A percentile compares a stretch with the other conserved stretches of the same genome.
Evolutionary conservation across 2,329 filamentous ascomycete genomes (phyloP).

Genomic region (Ciborinia camelliae): DNA sequence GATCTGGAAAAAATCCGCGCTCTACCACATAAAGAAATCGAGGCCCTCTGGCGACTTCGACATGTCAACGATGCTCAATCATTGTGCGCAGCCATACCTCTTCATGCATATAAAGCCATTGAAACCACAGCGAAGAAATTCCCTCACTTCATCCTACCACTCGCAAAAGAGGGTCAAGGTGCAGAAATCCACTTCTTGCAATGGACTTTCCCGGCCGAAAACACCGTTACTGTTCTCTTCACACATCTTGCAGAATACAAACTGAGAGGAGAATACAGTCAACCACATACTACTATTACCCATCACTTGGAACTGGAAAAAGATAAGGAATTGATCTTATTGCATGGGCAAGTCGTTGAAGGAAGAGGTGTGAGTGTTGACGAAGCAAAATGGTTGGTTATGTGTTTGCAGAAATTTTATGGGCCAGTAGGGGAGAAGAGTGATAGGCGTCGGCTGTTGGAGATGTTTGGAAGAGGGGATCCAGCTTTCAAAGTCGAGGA

Average conservation of each 20-base stretch:
- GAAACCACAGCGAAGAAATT: conserved; percentile 66
- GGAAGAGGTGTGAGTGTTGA: conserved; percentile 72
- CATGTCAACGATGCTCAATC: conserved; percentile 70
- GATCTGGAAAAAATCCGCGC: conserved; percentile 73
- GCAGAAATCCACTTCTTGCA: conserved; percentile 96
- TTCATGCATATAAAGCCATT: conserved; percentile 70
- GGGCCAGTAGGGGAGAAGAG: conserved; percentile 55
- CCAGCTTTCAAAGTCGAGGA: conserved; percentile 76
- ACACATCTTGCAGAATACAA: conserved; percentile 94
- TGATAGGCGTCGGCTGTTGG: conserved; percentile 66
- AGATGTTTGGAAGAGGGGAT: conserved; percentile 80
- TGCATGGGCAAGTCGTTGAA: conserved; percentile 77
- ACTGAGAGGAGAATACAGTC: conserved; percentile 79
- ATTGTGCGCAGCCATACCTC: conserved; percentile 79
- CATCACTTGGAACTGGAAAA: conserved; percentile 79
- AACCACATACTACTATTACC: conserved; percentile 90
- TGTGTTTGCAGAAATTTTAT: conserved; percentile 95
- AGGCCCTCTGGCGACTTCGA: conserved; percentile 84
- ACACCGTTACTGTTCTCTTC: conserved; percentile 77
- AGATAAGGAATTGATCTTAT: conserved; percentile 74
- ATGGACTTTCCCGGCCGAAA: conserved; percentile 80
- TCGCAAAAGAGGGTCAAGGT: conserved; percentile 65
- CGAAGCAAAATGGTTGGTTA: conserved; percentile 84
- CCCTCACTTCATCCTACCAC: conserved; percentile 87
- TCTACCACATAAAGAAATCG: conserved; percentile 78